These are phyloP conservation scores for Cucumis hystrix DNA, from an alignment of 306 rosid species.

Conservation along the genomic window DNA sequence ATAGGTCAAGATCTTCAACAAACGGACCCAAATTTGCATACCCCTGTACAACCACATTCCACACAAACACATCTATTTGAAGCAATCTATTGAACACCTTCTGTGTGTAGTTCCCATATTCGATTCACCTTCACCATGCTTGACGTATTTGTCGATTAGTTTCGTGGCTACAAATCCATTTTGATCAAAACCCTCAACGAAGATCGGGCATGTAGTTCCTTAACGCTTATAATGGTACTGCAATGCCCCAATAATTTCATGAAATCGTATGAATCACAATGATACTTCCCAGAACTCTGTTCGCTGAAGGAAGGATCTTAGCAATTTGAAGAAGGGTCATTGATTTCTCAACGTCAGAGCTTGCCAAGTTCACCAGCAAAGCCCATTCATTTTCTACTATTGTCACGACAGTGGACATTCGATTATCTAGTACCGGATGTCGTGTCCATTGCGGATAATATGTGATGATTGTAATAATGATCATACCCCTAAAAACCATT, in stretches of 20 bases:
- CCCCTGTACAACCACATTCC: slow-evolving; percentile 66
- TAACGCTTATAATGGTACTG: slow-evolving; percentile 16
- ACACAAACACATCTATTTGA: slow-evolving; percentile 52
- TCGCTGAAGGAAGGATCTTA: not conserved
- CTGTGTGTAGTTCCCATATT: slow-evolving; percentile 27
- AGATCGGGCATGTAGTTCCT: slow-evolving; percentile 47
- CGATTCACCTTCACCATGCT: not conserved
- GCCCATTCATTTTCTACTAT: slow-evolving; percentile 14
- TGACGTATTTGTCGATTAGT: slow-evolving; percentile 38
- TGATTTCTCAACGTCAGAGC: slow-evolving; percentile 9
- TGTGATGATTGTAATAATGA: not conserved
- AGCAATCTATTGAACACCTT: slow-evolving; percentile 60
- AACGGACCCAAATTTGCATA: slow-evolving; percentile 57
- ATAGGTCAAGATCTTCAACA: slow-evolving; percentile 32
- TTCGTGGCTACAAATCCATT: slow-evolving; percentile 44
- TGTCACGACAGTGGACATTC: not conserved
- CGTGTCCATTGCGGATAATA: not conserved
- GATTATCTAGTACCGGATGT: not conserved
- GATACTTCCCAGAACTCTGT: too few species aligned
- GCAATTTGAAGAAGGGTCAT: not conserved
- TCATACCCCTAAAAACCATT: too few species aligned
- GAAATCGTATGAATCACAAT: too few species aligned
- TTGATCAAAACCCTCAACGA: slow-evolving; percentile 32
- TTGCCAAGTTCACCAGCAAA: slow-evolving; percentile 7
- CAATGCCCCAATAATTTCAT: too few species aligned